phyloP scores from a whole-genome alignment of 1,139 yeast species.

The Candida freyschussii region DNA sequence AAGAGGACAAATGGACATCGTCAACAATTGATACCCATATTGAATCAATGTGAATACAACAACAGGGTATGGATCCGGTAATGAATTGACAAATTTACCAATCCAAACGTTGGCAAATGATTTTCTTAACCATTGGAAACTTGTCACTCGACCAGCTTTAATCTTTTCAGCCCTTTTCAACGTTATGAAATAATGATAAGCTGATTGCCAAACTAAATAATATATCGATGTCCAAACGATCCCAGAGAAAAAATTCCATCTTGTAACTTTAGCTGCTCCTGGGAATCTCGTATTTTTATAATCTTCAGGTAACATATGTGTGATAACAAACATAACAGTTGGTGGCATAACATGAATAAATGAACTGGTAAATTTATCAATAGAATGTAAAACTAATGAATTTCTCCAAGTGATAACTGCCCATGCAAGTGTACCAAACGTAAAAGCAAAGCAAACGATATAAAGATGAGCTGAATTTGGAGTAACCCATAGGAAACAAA shows the following conservation, averaged over 20 bases:
- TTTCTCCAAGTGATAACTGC: slow-evolving; percentile 97
- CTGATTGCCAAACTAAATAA: slow-evolving; percentile 86
- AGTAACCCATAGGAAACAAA: slow-evolving; percentile 75
- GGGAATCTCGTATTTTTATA: slow-evolving; percentile 62
- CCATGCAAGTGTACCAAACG: slow-evolving; percentile 86
- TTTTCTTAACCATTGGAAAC: slow-evolving; percentile 78
- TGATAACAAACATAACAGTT: slow-evolving; percentile 78
- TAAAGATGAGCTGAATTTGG: slow-evolving; percentile 71
- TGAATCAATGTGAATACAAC: slow-evolving; percentile 83
- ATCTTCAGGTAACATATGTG: slow-evolving; percentile 66
- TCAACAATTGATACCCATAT: slow-evolving; percentile 78
- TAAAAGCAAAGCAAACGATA: slow-evolving; percentile 77
- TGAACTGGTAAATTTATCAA: slow-evolving; percentile 90
- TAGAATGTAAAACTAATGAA: slow-evolving; percentile 83
- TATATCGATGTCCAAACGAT: slow-evolving; percentile 76
- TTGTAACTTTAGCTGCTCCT: slow-evolving; percentile 63
- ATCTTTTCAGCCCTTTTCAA: slow-evolving; percentile 74
- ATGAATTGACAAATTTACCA: slow-evolving; percentile 75
- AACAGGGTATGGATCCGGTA: slow-evolving; percentile 83
- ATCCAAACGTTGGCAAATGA: slow-evolving; percentile 59
- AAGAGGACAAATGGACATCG: slow-evolving; percentile 86
- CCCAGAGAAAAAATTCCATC: slow-evolving; percentile 72
- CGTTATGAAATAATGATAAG: slow-evolving; percentile 89
- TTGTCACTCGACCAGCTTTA: slow-evolving; percentile 79
- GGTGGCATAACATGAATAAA: slow-evolving; percentile 93